Base-by-base conservation (phyloP, 768 basidiomycete species). In the Dacryopinax spathularia region DNA sequence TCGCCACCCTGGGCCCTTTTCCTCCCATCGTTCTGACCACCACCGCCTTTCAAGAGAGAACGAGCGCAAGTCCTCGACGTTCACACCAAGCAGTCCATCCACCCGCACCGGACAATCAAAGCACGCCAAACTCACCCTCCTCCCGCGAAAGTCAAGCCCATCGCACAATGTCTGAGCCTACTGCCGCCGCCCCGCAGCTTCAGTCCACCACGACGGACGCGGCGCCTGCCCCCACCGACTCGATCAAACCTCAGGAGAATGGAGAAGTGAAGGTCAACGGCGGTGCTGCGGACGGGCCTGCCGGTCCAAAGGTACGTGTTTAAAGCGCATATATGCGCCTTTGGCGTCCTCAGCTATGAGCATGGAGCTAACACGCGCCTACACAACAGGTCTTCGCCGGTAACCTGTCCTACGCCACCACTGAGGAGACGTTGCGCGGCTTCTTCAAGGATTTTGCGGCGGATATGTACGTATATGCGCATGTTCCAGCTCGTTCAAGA, bases 401-500 rank as follows among this genome's bases (percentile, higher is more conserved):
- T 71, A 95, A 95, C 79, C 91, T 95, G 81, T 84, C 90, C 80
- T 95, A 93, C 77, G 80, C 85, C 73, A 91, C 89, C 69, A 90
- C 88, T 81, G 89, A 91, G 81, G 88, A 91, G 78, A 89, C 89
- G 84, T 87, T 95, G 79, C 88, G 84, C 86, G 79, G 88, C 76
- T 88, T 95, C 82, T 95, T 94, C 81, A 87, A 81, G 76, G 87
- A 88, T 73, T 86, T 91, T 73, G 80, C 83, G 76, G 83, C 78
- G 79, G 90, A 91, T 77, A 86, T 94, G 92, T 94, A 80, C 72
- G 87, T 83, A 64, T 35, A 61, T 63, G 43, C 62, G 16, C 61
- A 20, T 66, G 33, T 35, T 33, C 65, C 68, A n/a, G 33, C 66
- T 7, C 4, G 56, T 59, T 69, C 68, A 48, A 36, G 56, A 66